Evolutionary conservation across 352 stramenopile genomes (phyloP).

Genomic region (Globisporangium nagaii): DNA sequence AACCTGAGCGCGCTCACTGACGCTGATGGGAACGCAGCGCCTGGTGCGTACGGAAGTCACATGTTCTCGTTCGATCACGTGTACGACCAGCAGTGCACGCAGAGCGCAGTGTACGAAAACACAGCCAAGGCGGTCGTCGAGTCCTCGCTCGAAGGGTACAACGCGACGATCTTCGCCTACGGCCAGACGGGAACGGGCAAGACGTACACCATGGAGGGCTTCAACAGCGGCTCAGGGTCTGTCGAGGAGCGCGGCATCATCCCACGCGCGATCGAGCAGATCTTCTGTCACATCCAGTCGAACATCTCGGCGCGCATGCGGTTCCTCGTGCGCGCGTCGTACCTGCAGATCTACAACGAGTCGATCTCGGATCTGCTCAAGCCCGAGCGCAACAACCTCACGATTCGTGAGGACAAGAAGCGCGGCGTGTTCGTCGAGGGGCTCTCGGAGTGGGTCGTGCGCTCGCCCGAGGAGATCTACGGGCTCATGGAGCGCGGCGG

Average conservation of each 20-base stretch:
- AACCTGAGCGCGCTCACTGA: conserved; percentile 56
- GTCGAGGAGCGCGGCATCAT: conserved; percentile 96
- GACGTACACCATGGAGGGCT: conserved; percentile 97
- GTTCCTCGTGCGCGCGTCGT: conserved; percentile 90
- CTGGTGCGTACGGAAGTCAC: conserved; percentile 78
- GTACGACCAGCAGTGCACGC: conserved; percentile 89
- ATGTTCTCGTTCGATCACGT: conserved; percentile 94
- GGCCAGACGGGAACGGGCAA: conserved; percentile 91
- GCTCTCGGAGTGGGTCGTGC: conserved; percentile 93
- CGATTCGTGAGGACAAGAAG: conserved; percentile 92
- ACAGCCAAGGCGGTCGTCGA: conserved; percentile 91
- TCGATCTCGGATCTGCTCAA: conserved; percentile 93
- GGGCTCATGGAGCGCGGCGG: conserved; percentile 91
- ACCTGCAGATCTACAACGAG: conserved; percentile 95
- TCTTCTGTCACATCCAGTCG: conserved; percentile 89
- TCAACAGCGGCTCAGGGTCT: conserved; percentile 80
- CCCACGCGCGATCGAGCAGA: conserved; percentile 95
- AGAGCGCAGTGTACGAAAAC: conserved; percentile 91
- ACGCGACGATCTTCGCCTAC: conserved; percentile 90
- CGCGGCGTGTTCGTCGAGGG: conserved; percentile 93
- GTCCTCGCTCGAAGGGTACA: conserved; percentile 90
- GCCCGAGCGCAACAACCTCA: conserved; percentile 87
- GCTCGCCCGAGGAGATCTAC: conserved; percentile 91
- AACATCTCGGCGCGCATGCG: conserved; percentile 80
- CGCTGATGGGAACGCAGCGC: conserved; percentile 17